Evolutionary conservation across 2,329 filamentous ascomycete species (phyloP), one percentile per base, ranked within the genome.

Genomic region (Orbilia blumenaviensis): DNA sequence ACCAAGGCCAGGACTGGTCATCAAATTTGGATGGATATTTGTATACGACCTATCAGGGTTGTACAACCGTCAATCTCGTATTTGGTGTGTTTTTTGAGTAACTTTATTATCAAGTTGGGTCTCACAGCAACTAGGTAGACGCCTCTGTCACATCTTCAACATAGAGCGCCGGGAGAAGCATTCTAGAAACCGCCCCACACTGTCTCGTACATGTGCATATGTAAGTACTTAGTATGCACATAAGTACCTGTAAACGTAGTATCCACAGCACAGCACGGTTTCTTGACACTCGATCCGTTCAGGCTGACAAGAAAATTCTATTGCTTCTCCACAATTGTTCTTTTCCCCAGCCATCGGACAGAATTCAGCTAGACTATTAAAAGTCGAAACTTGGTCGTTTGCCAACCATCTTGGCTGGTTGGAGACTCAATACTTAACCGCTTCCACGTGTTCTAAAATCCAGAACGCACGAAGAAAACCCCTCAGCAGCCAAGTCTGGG

Each of bases 371-470:
- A 3, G 27, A 27, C 21, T 61, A 61, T 61, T 61, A 29, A 42
- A 61, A n/a, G n/a, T 27, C 23, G 14, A 44, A 21, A 44, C 18
- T 29, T 25, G 10, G 36, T 61, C 44, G n/a, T 32, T 38, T 6
- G 38, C 38, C 29, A 38, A 61, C 23, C 58, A 44, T 36, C 44
- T 38, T 36, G 32, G 42, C 60, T 32, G 27, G 46, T 58, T 56
- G 50, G 54, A 62, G 58, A 36, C 62, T 21, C 32, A 38, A 54
- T 29, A 48, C 54, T 68, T 60, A 62, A 71, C 44, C 56, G 34
- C 8, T 34, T 63, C 71, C 71, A 75, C 71, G 71, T 75, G 69
- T 75, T 38, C 61, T 16, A 60, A 61, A 61, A 42, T 27, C 3
- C 10, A 36, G 27, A 73, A 75, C 68, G 16, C 32, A 21, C 32